A percentile compares a stretch with the other conserved stretches of the same genome.
phyloP scores from a whole-genome alignment of 2,329 filamentous ascomycete species.

The Didymella arachidicola region DNA sequence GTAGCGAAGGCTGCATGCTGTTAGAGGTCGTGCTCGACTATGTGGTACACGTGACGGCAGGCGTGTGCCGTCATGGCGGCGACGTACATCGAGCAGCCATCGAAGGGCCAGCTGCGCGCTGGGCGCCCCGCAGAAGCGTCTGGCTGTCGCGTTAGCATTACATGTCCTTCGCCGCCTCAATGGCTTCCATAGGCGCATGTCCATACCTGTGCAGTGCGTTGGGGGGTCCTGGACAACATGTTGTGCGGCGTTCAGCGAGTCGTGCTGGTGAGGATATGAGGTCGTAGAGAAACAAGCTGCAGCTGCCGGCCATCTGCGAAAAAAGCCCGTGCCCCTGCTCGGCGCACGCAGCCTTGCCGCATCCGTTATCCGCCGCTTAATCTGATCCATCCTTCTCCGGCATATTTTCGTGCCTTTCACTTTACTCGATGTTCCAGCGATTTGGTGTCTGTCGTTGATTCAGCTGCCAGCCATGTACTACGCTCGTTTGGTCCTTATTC shows the following conservation, averaged over 20 bases:
- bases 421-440: neutral
- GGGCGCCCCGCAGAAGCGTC: slow-evolving; percentile 65
- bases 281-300: slow-evolving; percentile 42
- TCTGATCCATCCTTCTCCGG: slow-evolving; percentile 27
- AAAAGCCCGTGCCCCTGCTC: slow-evolving; percentile 38
- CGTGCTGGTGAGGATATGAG: slow-evolving; percentile 47
- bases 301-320: slow-evolving; percentile 46
- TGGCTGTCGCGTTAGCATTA: slow-evolving; percentile 47
- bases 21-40: slow-evolving; percentile 21
- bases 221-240: slow-evolving; percentile 57
- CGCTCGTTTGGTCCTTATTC: neutral
- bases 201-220: slow-evolving; percentile 59
- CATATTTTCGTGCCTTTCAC: slow-evolving; percentile 17
- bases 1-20: slow-evolving; percentile 59
- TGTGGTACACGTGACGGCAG: slow-evolving; percentile 13
- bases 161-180: slow-evolving; percentile 28
- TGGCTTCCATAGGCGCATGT: slow-evolving; percentile 26
- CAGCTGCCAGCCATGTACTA: neutral
- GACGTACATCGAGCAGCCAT: slow-evolving; percentile 63
- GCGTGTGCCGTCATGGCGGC: slow-evolving; percentile 1
- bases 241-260: slow-evolving; percentile 40
- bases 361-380: slow-evolving; percentile 29
- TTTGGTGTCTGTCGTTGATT: neutral
- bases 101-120: slow-evolving; percentile 59
- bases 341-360: slow-evolving; percentile 27